Evolutionary conservation across 2,329 filamentous ascomycete species (phyloP).

Genomic region (Colletotrichum sp.): DNA sequence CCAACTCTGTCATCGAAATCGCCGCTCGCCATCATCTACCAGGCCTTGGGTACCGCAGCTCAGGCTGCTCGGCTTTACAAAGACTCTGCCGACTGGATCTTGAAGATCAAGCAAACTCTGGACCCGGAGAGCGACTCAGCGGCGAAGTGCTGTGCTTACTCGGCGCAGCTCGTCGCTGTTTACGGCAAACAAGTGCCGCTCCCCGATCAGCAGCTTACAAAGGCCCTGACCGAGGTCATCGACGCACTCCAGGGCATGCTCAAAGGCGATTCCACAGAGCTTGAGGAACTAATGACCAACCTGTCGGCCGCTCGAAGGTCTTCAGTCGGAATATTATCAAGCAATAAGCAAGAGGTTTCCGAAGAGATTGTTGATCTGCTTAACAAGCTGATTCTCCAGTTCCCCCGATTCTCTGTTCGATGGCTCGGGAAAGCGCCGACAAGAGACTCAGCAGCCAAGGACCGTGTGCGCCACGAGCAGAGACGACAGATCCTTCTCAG

Average conservation of each 20-base stretch:
- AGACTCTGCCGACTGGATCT: conserved; percentile 62
- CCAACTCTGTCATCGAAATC: conserved; percentile 43
- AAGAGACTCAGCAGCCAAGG: conserved; percentile 58
- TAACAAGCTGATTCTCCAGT: conserved; percentile 61
- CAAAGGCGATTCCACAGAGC: conserved; percentile 62
- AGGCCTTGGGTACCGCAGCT: conserved; percentile 56
- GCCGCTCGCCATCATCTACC: conserved; percentile 54
- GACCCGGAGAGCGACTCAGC: conserved; percentile 47
- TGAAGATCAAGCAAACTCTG: conserved; percentile 46
- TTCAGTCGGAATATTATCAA: conserved; percentile 51
- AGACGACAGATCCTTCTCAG: conserved; percentile 58
- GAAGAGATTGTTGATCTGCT: conserved; percentile 41
- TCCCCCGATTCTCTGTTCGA: conserved; percentile 64
- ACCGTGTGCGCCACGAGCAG: conserved; percentile 66
- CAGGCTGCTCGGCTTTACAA: conserved; percentile 49
- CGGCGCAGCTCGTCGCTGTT: conserved; percentile 61
- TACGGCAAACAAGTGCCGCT: conserved; percentile 50
- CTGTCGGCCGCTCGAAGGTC: conserved; percentile 61
- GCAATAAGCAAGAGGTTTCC: neutral
- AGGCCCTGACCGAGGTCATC: conserved; percentile 52
- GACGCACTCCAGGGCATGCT: conserved; percentile 63
- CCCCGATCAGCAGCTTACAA: conserved; percentile 41
- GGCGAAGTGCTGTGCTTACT: conserved; percentile 56
- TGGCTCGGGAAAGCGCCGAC: conserved; percentile 66
- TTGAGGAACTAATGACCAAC: conserved; percentile 66